Base-by-base conservation (phyloP, 2,329 filamentous ascomycete species). In the Coniochaeta ligniaria region DNA sequence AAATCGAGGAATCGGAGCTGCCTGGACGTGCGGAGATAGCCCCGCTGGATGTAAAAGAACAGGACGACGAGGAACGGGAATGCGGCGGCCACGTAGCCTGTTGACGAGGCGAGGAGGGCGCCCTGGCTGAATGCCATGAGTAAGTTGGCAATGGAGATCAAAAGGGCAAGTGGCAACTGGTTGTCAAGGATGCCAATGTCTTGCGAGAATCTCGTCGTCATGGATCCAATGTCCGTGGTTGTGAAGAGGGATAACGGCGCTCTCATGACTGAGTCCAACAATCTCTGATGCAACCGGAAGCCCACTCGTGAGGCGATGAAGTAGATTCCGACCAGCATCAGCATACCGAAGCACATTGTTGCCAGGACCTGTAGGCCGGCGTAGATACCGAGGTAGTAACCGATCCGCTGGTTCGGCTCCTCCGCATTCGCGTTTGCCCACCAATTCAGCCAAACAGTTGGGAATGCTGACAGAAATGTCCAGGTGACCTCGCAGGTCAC, bases 21-120 rank as follows among this genome's bases (percentile, higher is more conserved):
- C 0, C 83, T 73, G 1, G 83, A 85, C 0, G 83, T 86, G 0
- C 80, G 75, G 2, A 86, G 74, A 63, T 86, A 86, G 58, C 81
- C 74, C 57, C 75, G 79, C 62, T 85, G 83, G 0, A 85, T 69
- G 2, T 74, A 59, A 61, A 78, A 84, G 1, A 83, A 62, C 1
- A 76, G 63, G 0, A 68, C 67, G n/a, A 78, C 61, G 2, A 83
- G 66, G 2, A 80, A 67, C 0, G 82, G 82, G 57, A 84, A 78
- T 0, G 74, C 73, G n/a, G 78, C 72, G n/a, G 57, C 65, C 5
- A 65, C 45, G 38, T 61, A 64, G 16, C 43, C 56, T 1, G 14
- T 63, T 52, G 11, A 57, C 61, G 0, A 60, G 36, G 36, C 59
- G 11, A 41, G 16, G 2, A 38, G 31, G 17, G 7, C 33, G 6